A percentile compares a stretch with the other conserved stretches of the same genome.
These are phyloP conservation scores for Calonectria pseudoreteaudii DNA, from an alignment of 2,329 filamentous ascomycete species.

Conservation along the genomic window DNA sequence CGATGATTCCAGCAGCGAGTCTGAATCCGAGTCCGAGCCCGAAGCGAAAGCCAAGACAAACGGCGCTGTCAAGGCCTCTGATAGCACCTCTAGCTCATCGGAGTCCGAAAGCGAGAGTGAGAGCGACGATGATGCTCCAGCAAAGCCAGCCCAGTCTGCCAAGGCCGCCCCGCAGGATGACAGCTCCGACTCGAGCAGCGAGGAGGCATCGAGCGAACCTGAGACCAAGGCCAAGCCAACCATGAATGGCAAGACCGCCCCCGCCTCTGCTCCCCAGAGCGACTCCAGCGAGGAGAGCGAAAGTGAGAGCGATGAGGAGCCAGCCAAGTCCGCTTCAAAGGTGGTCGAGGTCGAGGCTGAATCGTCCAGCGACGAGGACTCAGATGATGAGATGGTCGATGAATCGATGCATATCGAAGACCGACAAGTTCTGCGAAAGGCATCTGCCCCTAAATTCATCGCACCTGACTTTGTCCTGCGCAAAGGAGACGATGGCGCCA, in stretches of 20 bases:
- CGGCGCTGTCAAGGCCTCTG: conserved; percentile 32
- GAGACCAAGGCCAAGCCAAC: conserved; percentile 30
- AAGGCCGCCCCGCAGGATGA: conserved; percentile 31
- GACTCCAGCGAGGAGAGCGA: conserved; percentile 43
- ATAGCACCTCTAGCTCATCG: conserved; percentile 40
- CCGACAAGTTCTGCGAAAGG: conserved; percentile 45
- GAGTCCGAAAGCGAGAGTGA: conserved; percentile 46
- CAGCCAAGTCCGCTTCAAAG: conserved; percentile 32
- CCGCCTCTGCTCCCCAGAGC: conserved; percentile 27
- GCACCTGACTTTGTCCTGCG: conserved; percentile 66
- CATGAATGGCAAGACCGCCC: conserved; percentile 31
- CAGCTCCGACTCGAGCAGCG: conserved; percentile 37
- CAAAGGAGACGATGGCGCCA: conserved; percentile 55
- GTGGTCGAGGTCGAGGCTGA: conserved; percentile 17
- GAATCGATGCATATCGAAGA: conserved; percentile 55
- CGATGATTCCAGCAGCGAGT: conserved; percentile 39
- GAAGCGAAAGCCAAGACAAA: conserved; percentile 40
- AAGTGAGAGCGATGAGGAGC: conserved; percentile 32
- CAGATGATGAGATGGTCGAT: conserved; percentile 49
- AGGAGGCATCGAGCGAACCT: conserved; percentile 42
- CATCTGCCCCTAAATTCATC: conserved; percentile 59
- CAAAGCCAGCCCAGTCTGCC: conserved; percentile 24
- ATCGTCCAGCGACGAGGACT: conserved; percentile 39
- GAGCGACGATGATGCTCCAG: conserved; percentile 40
- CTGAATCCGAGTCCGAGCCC: conserved; percentile 48